Percentiles rank a stretch among this genome's conserved stretches.
These are phyloP conservation scores for Exophiala bonariae DNA, from an alignment of 2,329 filamentous ascomycete genomes.

Conservation along the genomic window DNA sequence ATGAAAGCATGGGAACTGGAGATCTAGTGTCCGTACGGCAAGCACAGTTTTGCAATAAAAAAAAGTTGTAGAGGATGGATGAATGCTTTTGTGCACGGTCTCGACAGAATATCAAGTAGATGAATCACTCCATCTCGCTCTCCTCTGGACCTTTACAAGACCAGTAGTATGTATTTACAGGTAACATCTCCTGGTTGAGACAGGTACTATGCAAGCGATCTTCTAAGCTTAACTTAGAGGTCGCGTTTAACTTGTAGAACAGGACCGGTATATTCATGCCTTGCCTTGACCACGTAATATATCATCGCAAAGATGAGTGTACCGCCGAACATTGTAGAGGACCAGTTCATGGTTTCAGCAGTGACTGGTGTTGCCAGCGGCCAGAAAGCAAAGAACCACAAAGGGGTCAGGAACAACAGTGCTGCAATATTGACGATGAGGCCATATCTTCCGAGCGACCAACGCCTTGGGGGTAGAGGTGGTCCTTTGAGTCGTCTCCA, in stretches of 20 bases:
- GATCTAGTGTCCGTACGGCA: too few relatives aligned
- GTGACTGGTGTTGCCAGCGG: slow-evolving; percentile 31
- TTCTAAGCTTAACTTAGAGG: not conserved
- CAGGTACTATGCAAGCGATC: too few relatives aligned
- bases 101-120: too few relatives aligned
- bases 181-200: too few relatives aligned
- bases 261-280: slow-evolving; percentile 42
- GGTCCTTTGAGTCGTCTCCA: slow-evolving; percentile 43
- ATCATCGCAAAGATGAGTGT: slow-evolving; percentile 44
- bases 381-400: slow-evolving; percentile 42
- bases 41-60: too few relatives aligned
- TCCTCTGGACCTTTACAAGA: too few relatives aligned
- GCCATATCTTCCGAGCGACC: slow-evolving; percentile 34
- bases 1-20: too few relatives aligned
- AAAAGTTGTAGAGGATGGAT: too few relatives aligned
- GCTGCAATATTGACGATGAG: slow-evolving; percentile 36
- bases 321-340: slow-evolving; percentile 42
- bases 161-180: too few relatives aligned
- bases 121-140: too few relatives aligned
- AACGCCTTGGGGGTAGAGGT: slow-evolving; percentile 43
- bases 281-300: slow-evolving; percentile 44
- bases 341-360: slow-evolving; percentile 42
- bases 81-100: too few relatives aligned
- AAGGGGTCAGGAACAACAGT: slow-evolving; percentile 34
- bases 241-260: slow-evolving; percentile 38